These are phyloP conservation scores for Melanomma pulvis-pyrius DNA, from an alignment of 495 filamentous ascomycete species.

Conservation along the genomic window DNA sequence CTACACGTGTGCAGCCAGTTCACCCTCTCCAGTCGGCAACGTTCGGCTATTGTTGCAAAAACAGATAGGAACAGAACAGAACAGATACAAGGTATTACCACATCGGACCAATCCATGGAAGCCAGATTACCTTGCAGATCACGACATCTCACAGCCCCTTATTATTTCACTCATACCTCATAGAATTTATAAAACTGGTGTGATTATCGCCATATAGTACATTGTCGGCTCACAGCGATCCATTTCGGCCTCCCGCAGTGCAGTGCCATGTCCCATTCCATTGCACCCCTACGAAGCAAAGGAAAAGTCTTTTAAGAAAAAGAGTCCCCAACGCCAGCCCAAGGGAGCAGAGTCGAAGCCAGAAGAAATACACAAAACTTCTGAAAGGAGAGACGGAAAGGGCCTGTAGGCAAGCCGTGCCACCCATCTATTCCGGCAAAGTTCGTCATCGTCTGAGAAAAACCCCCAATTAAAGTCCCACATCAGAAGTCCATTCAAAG, in stretches of 20 bases:
- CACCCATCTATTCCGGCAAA: not conserved
- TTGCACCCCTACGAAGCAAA: not conserved
- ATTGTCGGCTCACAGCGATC: not conserved
- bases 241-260: not conserved
- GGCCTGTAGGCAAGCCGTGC: no score
- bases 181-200: not conserved
- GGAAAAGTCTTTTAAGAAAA: not conserved
- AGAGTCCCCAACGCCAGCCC: not conserved
- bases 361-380: not conserved
- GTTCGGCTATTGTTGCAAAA: not conserved
- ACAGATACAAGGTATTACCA: not conserved
- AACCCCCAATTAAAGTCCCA: not conserved
- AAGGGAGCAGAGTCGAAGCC: not conserved
- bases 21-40: not conserved
- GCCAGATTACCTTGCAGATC: no score
- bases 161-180: not conserved
- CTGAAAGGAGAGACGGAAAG: no score
- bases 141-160: no score
- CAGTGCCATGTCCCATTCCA: not conserved
- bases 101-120: not conserved
- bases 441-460: no score
- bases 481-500: not conserved
- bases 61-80: no score
- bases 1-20: not conserved
- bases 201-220: not conserved